phyloP scores from a whole-genome alignment of 2,329 filamentous ascomycete species.

The Nemania sp. region DNA sequence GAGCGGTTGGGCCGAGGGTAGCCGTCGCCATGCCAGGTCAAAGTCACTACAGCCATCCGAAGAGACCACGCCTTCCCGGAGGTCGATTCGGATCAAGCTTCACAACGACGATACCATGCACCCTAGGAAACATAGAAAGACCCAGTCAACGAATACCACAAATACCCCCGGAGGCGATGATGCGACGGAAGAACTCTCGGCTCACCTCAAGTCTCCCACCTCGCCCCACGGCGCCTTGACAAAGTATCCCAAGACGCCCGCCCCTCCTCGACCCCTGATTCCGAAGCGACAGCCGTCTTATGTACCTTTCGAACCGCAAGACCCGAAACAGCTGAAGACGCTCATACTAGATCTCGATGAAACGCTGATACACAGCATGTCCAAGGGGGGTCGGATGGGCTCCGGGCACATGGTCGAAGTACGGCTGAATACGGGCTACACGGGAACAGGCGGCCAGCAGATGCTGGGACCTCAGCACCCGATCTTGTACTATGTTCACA shows the following conservation, averaged over 20 bases:
- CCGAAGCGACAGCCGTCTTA: constrained; percentile 90
- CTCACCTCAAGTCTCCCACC: constrained; percentile 90
- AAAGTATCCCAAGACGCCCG: constrained; percentile 87
- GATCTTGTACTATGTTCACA: constrained; percentile 98
- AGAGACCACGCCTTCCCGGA: constrained; percentile 68
- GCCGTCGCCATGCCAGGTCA: constrained; percentile 62
- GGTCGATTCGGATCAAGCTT: constrained; percentile 89
- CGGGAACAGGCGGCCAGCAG: constrained; percentile 68
- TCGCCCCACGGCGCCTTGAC: constrained; percentile 79
- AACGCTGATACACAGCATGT: constrained; percentile 96
- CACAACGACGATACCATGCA: constrained; percentile 75
- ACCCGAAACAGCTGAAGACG: constrained; percentile 77
- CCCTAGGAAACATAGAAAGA: constrained; percentile 72
- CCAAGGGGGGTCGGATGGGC: constrained; percentile 93
- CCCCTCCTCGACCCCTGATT: constrained; percentile 86
- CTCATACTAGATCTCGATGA: constrained; percentile 95
- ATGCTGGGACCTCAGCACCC: constrained; percentile 85
- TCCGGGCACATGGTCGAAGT: constrained; percentile 99
- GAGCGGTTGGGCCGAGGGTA: constrained; percentile 41
- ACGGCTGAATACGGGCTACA: constrained; percentile 74
- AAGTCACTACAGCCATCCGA: constrained; percentile 64
- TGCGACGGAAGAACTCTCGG: constrained; percentile 61
- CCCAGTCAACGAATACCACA: constrained; percentile 54
- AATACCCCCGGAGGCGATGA: constrained; percentile 50
- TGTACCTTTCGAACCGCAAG: constrained; percentile 62